Evolutionary conservation across 371 early-diverging fungal species (phyloP), one percentile per base, ranked within the genome.

Genomic region (Mortierella sp.): DNA sequence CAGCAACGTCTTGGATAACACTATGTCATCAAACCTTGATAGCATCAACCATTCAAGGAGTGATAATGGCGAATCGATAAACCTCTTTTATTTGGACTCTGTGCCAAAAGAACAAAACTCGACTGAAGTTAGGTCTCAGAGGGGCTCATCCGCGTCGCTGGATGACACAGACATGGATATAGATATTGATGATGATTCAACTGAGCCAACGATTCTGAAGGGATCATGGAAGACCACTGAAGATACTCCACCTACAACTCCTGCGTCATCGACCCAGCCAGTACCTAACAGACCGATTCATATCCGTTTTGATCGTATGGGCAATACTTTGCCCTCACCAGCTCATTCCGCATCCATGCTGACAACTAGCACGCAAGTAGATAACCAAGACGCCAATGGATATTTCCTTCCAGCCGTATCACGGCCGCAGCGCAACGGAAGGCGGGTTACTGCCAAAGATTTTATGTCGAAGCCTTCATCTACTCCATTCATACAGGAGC

Each of bases 211-310:
- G 16, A 72, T 72, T 8, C 58, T 80, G 28, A 67, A 67, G 22
- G 81, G 81, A 1, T 60, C 72, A 15, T 80, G 81, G 81, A 80
- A 72, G 53, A 80, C 81, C 4, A 75, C 63, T 4, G 53, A 48
- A 6, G 66, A 65, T 9, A n/a, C 11, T 19, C 13, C 52, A 16
- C 48, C 21, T 4, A 19, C 22, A 3, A n/a, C 28, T 19, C 15
- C 65, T 5, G 19, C 11, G 9, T 43, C 59, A 13, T 24, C 62
- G 0, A 8, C 53, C 10, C 69, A 38, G 28, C 6, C 50, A 9
- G 24, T 13, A 22, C 19, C 21, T 32, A 68, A 58, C 45, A 21
- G 55, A 57, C 50, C 65, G 4, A 32, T 28, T 33, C 48, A n/a
- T 24, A 24, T 52, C 22, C 58, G 48, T 19, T 22, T 58, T 21